Conservation (phyloP, 129 eudicot species). For the Chrysanthemum seticuspe region DNA sequence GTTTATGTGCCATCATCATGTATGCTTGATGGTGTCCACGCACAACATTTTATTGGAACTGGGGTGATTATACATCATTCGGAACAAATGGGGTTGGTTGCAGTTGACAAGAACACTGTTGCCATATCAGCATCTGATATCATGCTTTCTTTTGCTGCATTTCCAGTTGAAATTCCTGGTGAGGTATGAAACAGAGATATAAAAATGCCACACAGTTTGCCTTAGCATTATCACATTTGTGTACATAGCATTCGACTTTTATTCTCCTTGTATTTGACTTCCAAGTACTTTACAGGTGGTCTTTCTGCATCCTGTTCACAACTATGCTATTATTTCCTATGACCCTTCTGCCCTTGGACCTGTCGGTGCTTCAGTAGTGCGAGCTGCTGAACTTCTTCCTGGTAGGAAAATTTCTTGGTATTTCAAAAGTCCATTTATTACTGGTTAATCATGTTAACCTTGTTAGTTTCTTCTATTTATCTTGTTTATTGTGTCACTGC, state of each 20-base stretch:
- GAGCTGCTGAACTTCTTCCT: slow-evolving; percentile 92
- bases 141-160: slow-evolving; percentile 98
- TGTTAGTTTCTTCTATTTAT: no score
- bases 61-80: slow-evolving; percentile 94
- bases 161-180: slow-evolving; percentile 88
- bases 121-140: slow-evolving; percentile 89
- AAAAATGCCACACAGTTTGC: not conserved
- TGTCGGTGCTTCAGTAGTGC: slow-evolving; percentile 68
- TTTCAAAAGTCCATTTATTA: not conserved
- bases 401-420: slow-evolving; percentile 39
- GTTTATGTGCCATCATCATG: slow-evolving; percentile 94
- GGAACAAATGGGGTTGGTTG: slow-evolving; percentile 78
- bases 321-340: slow-evolving; percentile 86
- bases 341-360: slow-evolving; percentile 90
- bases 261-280: not conserved
- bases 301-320: slow-evolving; percentile 94
- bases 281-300: slow-evolving; percentile 57
- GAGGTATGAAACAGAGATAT: slow-evolving; percentile 52
- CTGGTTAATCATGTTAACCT: no score
- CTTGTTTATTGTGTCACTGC: no score
- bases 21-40: slow-evolving; percentile 93
- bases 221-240: not conserved
- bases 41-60: slow-evolving; percentile 89
- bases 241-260: slow-evolving; percentile 1
- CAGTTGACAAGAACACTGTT: slow-evolving; percentile 90